Evolutionary conservation across 495 filamentous ascomycete species (phyloP).

Genomic region (Penicillium chermesinum): DNA sequence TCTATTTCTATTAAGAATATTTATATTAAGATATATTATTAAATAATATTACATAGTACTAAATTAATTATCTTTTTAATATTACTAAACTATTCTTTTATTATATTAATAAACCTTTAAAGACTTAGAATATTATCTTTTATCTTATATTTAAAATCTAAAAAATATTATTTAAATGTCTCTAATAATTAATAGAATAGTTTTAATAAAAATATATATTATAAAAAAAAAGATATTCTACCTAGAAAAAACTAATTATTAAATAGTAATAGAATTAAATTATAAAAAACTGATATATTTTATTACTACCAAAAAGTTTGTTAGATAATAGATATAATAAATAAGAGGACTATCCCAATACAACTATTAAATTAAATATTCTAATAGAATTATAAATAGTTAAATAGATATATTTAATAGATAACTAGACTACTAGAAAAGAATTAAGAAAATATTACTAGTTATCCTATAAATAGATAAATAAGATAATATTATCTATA

Average conservation of each 20-base stretch:
- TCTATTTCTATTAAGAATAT: no score
- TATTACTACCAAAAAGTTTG: background rate
- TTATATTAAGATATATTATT: constrained; percentile 18
- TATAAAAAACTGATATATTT: constrained; percentile 1
- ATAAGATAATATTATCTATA: background rate
- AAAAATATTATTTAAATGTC: constrained; percentile 2
- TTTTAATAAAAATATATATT: background rate
- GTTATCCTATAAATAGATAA: background rate
- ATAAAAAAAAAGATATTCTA: background rate
- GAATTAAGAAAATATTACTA: background rate
- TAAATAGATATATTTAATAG: background rate
- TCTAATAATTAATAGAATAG: constrained; percentile 4
- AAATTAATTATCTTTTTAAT: constrained; percentile 25
- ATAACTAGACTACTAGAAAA: background rate
- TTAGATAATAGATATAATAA: background rate
- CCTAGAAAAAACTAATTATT: background rate
- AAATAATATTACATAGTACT: no score
- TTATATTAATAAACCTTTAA: constrained; percentile 8
- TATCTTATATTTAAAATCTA: background rate
- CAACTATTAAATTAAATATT: background rate
- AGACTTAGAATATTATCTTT: constrained; percentile 6
- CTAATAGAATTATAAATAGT: background rate
- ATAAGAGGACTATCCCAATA: background rate
- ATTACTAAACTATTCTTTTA: constrained; percentile 20
- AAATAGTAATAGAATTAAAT: background rate